Evolutionary conservation across 768 basidiomycete genomes (phyloP).

Genomic region (Rhizopogon salebrosus): DNA sequence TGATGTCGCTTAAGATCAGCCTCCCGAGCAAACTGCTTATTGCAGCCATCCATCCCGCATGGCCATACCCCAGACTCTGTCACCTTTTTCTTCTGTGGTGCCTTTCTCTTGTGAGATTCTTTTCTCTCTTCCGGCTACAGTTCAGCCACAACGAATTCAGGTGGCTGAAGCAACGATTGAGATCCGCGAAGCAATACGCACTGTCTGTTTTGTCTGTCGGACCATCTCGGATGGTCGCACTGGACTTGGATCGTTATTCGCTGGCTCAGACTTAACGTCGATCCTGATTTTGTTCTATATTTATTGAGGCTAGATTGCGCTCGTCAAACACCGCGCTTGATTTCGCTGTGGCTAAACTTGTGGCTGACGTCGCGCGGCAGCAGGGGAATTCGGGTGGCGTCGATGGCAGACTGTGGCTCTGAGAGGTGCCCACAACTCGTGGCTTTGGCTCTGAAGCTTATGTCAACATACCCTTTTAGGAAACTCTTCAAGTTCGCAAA

Average conservation of each 20-base stretch:
- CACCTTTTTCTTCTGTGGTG: conserved; percentile 40
- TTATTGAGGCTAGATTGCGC: conserved; percentile 14
- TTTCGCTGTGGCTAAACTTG: conserved; percentile 18
- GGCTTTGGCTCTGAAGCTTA: not conserved
- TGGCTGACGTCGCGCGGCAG: conserved; percentile 13
- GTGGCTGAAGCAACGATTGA: conserved; percentile 18
- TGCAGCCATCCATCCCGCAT: conserved; percentile 76
- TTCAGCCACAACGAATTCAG: conserved; percentile 8
- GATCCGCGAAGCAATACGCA: conserved; percentile 18
- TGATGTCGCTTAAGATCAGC: conserved; percentile 81
- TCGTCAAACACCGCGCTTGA: conserved; percentile 6
- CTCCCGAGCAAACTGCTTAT: conserved; percentile 78
- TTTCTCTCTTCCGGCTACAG: conserved; percentile 37
- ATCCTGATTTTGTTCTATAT: conserved; percentile 3
- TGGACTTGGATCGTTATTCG: not conserved
- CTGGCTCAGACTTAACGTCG: not conserved
- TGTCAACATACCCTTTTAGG: not conserved
- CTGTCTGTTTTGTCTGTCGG: conserved; percentile 30
- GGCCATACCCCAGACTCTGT: conserved; percentile 60
- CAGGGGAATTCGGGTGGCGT: conserved; percentile 7
- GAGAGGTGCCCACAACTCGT: conserved; percentile 1
- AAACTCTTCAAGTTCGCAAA: not conserved
- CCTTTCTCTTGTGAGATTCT: conserved; percentile 35
- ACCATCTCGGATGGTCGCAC: conserved; percentile 19
- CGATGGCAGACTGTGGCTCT: conserved; percentile 8